Evolutionary conservation across 805 yeast species (phyloP).

Genomic region (Lachancea nothofagi): DNA sequence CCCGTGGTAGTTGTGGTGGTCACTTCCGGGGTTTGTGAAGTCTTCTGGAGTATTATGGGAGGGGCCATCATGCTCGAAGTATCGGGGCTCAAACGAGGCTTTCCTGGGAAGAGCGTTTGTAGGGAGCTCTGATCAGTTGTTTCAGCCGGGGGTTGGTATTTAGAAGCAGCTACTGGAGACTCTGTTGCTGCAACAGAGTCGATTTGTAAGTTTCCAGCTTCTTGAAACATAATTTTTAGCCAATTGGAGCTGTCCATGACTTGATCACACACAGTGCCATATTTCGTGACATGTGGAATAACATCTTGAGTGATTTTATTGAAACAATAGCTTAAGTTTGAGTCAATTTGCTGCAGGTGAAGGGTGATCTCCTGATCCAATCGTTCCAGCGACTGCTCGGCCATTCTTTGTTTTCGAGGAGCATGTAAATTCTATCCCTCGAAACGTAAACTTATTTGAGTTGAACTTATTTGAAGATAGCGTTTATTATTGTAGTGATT

Average conservation of each 20-base stretch:
- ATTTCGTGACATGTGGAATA: conserved; percentile 60
- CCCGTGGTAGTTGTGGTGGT: conserved; percentile 17
- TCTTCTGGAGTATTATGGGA: not conserved
- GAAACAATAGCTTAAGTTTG: conserved; percentile 63
- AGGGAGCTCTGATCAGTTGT: conserved; percentile 5
- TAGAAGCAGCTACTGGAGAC: not conserved
- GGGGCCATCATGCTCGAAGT: conserved; percentile 8
- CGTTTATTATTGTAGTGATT: too few species aligned
- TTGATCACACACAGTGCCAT: conserved; percentile 50
- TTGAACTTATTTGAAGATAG: too few species aligned
- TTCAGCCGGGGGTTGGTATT: conserved; percentile 4
- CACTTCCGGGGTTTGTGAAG: not conserved
- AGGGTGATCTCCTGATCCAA: conserved; percentile 76
- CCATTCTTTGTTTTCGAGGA: conserved; percentile 12
- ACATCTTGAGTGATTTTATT: conserved; percentile 60
- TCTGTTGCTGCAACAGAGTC: conserved; percentile 42
- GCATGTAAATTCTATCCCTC: not conserved
- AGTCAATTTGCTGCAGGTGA: conserved; percentile 72
- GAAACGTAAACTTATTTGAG: not conserved
- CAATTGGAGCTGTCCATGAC: conserved; percentile 65
- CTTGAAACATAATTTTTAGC: conserved; percentile 75
- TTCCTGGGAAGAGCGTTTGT: conserved; percentile 9
- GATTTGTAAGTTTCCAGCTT: conserved; percentile 51
- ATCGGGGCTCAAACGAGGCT: conserved; percentile 7
- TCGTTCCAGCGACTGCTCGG: conserved; percentile 47